Base-by-base conservation (phyloP, 257 asterid species). In the Penstemon barbatus region DNA sequence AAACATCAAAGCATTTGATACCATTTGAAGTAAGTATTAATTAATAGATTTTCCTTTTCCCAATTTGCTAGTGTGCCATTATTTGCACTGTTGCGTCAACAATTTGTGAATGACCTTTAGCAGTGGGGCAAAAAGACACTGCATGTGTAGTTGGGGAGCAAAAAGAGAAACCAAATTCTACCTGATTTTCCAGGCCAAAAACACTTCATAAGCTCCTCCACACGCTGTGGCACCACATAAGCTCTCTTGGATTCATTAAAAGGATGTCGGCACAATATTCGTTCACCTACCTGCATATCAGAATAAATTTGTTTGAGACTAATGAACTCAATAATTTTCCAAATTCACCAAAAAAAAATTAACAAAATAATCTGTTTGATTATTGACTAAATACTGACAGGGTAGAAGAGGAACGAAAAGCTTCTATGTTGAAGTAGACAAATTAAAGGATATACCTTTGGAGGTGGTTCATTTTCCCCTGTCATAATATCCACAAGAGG, bases 201-300 rank as follows among this genome's bases (percentile, higher is more conserved):
- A 65, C 97, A 92, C 89, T 86, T 89, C 82, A 89, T 71, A 71
- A 92, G 96, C 81, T 89, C 98, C 81, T 92, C 98, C 37, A 89
- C 96, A 71, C 74, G 89, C 67, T 89, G 89, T 33, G 98, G 98
- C 54, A 89, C 89, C 79, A 92, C 98, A 58, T 87, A 87, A 33
- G 98, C 97, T 71, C 98, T 85, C 81, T 92, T 92, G 70, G 98
- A 89, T 76, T 89, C 98, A 62, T 75, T 87, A 76, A 89, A 92
- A 2, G 98, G 98, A 83, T 92, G 98, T 50, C 97, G 92, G 75
- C 98, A 89, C 75, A 92, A 75, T 50, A 92, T 83, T 61, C 96
- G 81, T 75, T 89, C 89, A 56, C 97, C 96, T 13, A 75, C 91
- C 96, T 91, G 82, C 60, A 45, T 43, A 60, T 71, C 63, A 59